Percentiles rank a stretch among this genome's conserved stretches.
These are phyloP conservation scores for Mortierella sp. DNA, from an alignment of 371 early-diverging fungal genomes.

Conservation along the genomic window DNA sequence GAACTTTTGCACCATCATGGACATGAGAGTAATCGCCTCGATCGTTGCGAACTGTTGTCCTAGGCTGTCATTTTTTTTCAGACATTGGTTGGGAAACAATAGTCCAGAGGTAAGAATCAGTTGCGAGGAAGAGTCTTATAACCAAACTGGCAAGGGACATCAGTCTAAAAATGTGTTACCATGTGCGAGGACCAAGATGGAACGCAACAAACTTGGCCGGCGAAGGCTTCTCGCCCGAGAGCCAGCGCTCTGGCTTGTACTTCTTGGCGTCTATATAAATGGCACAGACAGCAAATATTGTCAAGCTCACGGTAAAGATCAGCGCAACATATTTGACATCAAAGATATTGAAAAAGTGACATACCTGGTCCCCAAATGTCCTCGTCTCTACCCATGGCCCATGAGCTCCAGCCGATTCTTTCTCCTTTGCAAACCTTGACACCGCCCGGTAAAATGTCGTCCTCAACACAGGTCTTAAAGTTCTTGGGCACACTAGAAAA, in stretches of 20 bases:
- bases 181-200: conserved; percentile 45
- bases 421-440: conserved; percentile 68
- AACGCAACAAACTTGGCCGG: conserved; percentile 42
- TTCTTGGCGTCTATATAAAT: conserved; percentile 54
- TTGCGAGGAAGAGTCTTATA: no score
- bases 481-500: conserved; percentile 80
- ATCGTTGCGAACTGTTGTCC: conserved; percentile 66
- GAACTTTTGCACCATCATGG: conserved; percentile 44
- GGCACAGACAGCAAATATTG: no score
- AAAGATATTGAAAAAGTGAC: neutral
- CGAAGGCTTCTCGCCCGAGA: conserved; percentile 59
- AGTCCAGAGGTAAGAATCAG: neutral
- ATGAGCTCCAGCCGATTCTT: conserved; percentile 63
- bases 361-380: conserved; percentile 72
- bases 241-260: conserved; percentile 74
- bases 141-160: no score
- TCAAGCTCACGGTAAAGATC: no score
- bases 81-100: neutral
- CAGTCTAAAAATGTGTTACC: no score
- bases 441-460: conserved; percentile 79
- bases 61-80: conserved; percentile 18
- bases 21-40: conserved; percentile 62
- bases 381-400: conserved; percentile 63
- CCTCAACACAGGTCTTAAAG: conserved; percentile 71
- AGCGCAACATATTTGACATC: no score